Base-by-base conservation (phyloP, 225 moss, liverwort and hornwort species). In the Marchantia paleacea region DNA sequence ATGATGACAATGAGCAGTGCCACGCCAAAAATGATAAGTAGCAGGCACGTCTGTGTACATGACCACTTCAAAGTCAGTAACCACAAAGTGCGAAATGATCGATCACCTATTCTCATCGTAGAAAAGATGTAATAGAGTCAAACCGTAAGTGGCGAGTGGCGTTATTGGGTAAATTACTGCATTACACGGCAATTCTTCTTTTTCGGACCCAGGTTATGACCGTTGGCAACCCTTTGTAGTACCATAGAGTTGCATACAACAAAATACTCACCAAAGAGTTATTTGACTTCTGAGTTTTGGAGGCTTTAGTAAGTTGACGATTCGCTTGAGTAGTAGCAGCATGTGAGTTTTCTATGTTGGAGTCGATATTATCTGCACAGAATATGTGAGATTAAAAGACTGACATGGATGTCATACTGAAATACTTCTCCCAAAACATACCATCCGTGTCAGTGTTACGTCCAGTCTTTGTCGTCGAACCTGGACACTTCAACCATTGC, bases 251-350 rank as follows among this genome's bases (percentile, higher is more conserved):
- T 24, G n/a, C 22, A 62, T 7, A 16, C n/a, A n/a, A 0, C 9
- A n/a, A 62, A 62, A 62, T 75, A 78, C 65, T 78, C 51, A 89
- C 88, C 83, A 89, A 55, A 13, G 86, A 80, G 80, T 86, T 86
- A 69, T 77, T 89, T 18, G 89, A 89, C 84, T 86, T 89, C 76
- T 89, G 89, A 63, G 76, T 88, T 81, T 88, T 90, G 12, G 90
- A 81, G 70, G 97, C 95, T 77, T 93, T 93, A 39, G 88, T 75
- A 69, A 97, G 93, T 81, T 97, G 95, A n/a, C 93, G 89, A 75
- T 93, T 97, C 13, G 95, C 95, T 88, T 97, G 95, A 55, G 91
- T 89, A 48, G 95, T 90, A 10, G 95, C 90, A 19, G 95, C 93
- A 69, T 91, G 89, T 29, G 97, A 89, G 81, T 89, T 95, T 84